Base-by-base conservation (phyloP, 805 yeast genomes). In the Starmera pachycereana region DNA sequence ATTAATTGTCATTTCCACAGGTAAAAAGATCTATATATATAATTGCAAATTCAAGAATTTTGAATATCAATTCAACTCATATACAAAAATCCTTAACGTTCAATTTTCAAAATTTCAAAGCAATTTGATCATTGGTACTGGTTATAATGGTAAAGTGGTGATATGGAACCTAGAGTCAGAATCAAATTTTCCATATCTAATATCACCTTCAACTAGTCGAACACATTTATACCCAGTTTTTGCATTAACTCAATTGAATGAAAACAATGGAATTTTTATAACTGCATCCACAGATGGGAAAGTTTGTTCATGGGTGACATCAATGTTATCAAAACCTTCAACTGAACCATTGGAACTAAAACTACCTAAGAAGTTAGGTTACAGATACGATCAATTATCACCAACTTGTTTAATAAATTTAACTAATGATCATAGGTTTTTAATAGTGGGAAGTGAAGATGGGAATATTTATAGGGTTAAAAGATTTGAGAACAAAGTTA, bases 71-170 rank as follows among this genome's bases (percentile, higher is more conserved):
- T 58, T 72, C 12, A 58, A 60, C 11, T 60, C 72, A 33, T 55
- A 66, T 9, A 59, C 77, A 2, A 51, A 59, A 12, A 61, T 76
- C 6, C 44, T 62, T 1, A 43, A 49, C 7, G 61, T 69, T 9
- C 62, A 60, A 40, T 73, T 75, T 43, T 68, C 71, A 28, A 50
- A 50, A 10, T 44, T 53, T 12, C 57, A 62, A 18, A 53, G 70
- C 2, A 58, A 62, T 37, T 60, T 65, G 38, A 55, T 77, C 1
- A 52, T 72, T 25, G 79, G 69, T 0, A 76, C 80, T 0, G 62
- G 74, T 6, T 50, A 51, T 13, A 69, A 70, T 47, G 82, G 83
- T 0, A 63, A 64, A 37, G 36, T 76, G 1, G 68, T 66, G n/a
- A 54, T 71, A 8, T 76, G 79, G 78, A 72, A 74, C 22, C 27